Evolutionary conservation across 331 rosid species (phyloP), one percentile per base, ranked within the genome.

Genomic region (Acacia concinna): DNA sequence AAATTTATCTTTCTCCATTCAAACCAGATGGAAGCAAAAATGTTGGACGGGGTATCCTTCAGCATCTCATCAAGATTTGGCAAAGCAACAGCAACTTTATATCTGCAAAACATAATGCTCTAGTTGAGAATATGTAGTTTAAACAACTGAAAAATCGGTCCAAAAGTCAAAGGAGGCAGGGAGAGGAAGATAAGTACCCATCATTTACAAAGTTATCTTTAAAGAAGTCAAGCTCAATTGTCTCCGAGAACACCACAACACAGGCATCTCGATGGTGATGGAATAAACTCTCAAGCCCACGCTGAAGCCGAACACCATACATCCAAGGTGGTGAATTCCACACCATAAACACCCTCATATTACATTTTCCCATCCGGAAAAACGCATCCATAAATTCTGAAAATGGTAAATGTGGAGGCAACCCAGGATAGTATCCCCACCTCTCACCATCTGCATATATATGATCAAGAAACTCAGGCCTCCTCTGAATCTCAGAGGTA

Each of bases 241-340:
- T 95, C 89, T 91, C 99, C 0, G 99, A 91, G 79, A 93, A 89
- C 62, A 95, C 87, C 14, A 95, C 87, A 69, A 93, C 97, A 85
- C 98, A 95, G 51, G 96, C 98, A 60, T 78, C 80, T 46, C 78
- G 94, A 68, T 95, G 94, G 79, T 82, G 96, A 72, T 75, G 83
- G 28, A 95, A 85, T 73, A 95, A 82, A 80, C 97, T 95, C 92
- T 93, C 98, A 2, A 95, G 94, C 18, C 97, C 93, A 71, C 98
- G 93, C 79, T 95, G 99, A 59, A 88, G 85, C 75, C 98, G 78
- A 51, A 90, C 89, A 28, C 86, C 82, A 46, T 41, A 95, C 99
- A 91, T 95, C 99, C 99, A 95, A 77, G 98, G 94, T 0, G 98
- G 97, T 17, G 99, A 95, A 84, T 93, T 93, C 98, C 98, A 95